These are phyloP conservation scores for Mycena maculata DNA, from an alignment of 768 basidiomycete species.

Conservation along the genomic window DNA sequence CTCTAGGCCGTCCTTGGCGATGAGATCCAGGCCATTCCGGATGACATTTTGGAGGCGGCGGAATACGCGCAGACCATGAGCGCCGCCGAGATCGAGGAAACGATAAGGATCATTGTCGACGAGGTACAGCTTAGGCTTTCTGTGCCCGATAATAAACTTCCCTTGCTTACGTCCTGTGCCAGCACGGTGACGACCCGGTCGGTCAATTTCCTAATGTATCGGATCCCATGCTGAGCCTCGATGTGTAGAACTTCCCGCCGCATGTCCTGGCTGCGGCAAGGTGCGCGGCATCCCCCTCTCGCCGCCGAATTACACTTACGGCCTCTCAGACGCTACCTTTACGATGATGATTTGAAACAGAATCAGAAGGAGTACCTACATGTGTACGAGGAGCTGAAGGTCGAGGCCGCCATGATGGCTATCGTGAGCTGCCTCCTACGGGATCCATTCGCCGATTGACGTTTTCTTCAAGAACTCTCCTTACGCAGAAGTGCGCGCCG, in stretches of 20 bases:
- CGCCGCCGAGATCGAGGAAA: slow-evolving; percentile 27
- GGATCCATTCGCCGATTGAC: neutral
- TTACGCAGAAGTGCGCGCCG: slow-evolving; percentile 72
- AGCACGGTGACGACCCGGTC: slow-evolving; percentile 32
- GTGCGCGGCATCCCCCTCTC: neutral
- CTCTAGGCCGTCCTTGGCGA: slow-evolving; percentile 6
- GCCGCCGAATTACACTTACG: neutral
- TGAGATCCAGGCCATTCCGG: slow-evolving; percentile 20
- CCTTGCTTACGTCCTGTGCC: neutral
- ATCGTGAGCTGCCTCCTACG: slow-evolving; percentile 23
- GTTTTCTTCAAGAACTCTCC: slow-evolving; percentile 58
- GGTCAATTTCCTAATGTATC: neutral
- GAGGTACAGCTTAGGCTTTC: slow-evolving; percentile 1
- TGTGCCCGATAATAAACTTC: neutral
- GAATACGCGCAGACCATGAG: slow-evolving; percentile 19
- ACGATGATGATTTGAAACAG: slow-evolving; percentile 29
- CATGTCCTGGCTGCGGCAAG: slow-evolving; percentile 10
- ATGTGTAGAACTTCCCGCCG: slow-evolving; percentile 24
- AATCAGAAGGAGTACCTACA: slow-evolving; percentile 32
- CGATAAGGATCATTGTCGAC: slow-evolving; percentile 25
- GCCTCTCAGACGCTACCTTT: slow-evolving; percentile 31
- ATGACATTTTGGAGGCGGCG: slow-evolving; percentile 25
- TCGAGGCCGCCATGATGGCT: slow-evolving; percentile 43
- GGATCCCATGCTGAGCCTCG: neutral
- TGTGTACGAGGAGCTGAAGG: slow-evolving; percentile 39